Evolutionary conservation across 1,284 basidiomycete genomes (phyloP).

Genomic region (Ganoderma resinaceum): DNA sequence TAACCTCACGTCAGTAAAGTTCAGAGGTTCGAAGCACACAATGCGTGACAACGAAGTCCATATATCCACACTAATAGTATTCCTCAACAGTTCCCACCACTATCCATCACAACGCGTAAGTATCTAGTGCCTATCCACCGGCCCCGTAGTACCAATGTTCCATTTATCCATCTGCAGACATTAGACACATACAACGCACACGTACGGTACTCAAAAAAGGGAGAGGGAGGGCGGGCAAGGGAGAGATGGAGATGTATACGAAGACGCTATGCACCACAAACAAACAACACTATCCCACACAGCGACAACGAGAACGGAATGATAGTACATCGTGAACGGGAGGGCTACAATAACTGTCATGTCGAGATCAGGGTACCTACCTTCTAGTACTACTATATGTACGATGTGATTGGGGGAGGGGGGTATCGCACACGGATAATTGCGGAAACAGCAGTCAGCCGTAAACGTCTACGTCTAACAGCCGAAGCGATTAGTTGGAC

Average conservation of each 20-base stretch:
- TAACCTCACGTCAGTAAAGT: neutral
- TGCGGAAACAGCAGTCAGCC: neutral
- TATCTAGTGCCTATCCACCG: neutral
- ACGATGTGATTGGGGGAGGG: neutral
- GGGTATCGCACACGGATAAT: neutral
- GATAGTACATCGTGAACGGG: conserved; percentile 20
- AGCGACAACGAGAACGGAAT: neutral
- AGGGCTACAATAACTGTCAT: conserved; percentile 24
- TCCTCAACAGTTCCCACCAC: neutral
- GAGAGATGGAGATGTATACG: neutral
- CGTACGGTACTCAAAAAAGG: neutral
- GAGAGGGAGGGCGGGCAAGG: too few relatives aligned
- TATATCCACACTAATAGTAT: neutral
- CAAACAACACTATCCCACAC: conserved; percentile 13
- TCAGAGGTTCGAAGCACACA: neutral
- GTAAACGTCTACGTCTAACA: neutral
- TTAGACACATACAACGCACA: neutral
- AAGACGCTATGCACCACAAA: conserved; percentile 12
- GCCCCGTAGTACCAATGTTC: neutral
- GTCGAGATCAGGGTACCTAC: conserved; percentile 24
- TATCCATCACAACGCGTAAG: neutral
- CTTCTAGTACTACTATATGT: conserved; percentile 11
- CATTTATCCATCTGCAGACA: neutral
- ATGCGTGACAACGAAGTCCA: neutral
- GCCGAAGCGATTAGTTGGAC: neutral